phyloP scores from a whole-genome alignment of 2,329 filamentous ascomycete species.

The Dothiorella sarmentorum region DNA sequence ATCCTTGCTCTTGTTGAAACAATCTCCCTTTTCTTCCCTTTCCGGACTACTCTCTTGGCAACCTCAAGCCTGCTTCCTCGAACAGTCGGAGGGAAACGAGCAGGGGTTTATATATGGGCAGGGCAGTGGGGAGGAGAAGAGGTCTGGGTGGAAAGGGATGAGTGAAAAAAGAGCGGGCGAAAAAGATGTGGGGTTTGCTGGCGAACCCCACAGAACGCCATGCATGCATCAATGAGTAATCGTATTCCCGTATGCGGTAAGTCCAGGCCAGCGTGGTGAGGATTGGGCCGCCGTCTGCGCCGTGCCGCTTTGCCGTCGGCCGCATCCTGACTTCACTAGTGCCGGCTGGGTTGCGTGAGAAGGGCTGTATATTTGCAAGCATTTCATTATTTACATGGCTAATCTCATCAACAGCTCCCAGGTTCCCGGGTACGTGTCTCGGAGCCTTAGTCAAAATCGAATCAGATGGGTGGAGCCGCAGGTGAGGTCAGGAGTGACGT shows the following conservation, averaged over 20 bases:
- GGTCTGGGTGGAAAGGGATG: neutral
- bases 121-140: neutral
- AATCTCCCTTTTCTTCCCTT: neutral
- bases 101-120: neutral
- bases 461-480: neutral
- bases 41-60: neutral
- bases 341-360: neutral
- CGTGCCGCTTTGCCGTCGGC: slow-evolving; percentile 6
- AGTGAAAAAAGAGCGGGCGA: neutral
- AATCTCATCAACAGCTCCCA: too few relatives aligned
- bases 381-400: too few relatives aligned
- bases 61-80: neutral
- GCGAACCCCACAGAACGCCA: slow-evolving; percentile 10
- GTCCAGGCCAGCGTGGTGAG: neutral
- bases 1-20: neutral
- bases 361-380: neutral
- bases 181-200: slow-evolving; percentile 5
- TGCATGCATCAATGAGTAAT: slow-evolving; percentile 7
- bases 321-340: neutral
- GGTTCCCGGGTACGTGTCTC: too few relatives aligned
- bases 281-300: neutral
- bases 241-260: slow-evolving; percentile 7
- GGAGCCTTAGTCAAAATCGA: neutral
- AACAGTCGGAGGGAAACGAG: neutral
- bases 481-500: slow-evolving; percentile 12